Evolutionary conservation across 139 green algal species (phyloP).

Genomic region (Microglena sp.): DNA sequence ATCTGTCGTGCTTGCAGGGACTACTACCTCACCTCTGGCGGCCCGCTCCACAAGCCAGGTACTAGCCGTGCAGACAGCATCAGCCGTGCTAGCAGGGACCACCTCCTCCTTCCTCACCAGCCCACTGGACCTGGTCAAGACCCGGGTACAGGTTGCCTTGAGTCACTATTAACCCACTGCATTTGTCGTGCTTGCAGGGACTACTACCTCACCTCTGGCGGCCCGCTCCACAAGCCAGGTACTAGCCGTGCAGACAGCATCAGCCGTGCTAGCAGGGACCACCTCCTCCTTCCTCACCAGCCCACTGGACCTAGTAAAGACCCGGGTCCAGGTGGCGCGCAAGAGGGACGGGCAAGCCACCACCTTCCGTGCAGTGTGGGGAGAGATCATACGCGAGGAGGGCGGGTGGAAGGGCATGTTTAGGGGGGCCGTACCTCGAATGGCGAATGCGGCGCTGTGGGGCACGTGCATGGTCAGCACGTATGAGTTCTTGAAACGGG

Average conservation of each 20-base stretch:
- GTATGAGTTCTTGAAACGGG: conserved; percentile 45
- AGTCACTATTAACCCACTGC: no score
- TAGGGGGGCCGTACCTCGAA: conserved; percentile 60
- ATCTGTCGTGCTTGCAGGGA: no score
- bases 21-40: no score
- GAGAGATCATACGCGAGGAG: neutral
- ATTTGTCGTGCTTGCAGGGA: no score
- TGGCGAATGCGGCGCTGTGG: conserved; percentile 69
- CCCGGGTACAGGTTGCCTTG: conserved; percentile 49
- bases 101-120: conserved; percentile 60
- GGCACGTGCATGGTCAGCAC: conserved; percentile 72
- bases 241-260: conserved; percentile 51
- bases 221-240: conserved; percentile 35
- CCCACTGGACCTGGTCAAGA: conserved; percentile 80
- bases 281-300: conserved; percentile 58
- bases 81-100: conserved; percentile 53
- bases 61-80: conserved; percentile 51
- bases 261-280: conserved; percentile 53
- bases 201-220: no score
- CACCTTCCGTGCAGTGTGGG: neutral
- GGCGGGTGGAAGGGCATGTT: neutral
- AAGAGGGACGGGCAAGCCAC: neutral
- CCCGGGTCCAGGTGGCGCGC: conserved; percentile 48
- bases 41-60: conserved; percentile 35
- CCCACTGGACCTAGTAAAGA: conserved; percentile 79